A percentile compares a stretch with the other conserved stretches of the same genome.
phyloP scores from a whole-genome alignment of 2,329 filamentous ascomycete genomes.

The Xylaria sp. region DNA sequence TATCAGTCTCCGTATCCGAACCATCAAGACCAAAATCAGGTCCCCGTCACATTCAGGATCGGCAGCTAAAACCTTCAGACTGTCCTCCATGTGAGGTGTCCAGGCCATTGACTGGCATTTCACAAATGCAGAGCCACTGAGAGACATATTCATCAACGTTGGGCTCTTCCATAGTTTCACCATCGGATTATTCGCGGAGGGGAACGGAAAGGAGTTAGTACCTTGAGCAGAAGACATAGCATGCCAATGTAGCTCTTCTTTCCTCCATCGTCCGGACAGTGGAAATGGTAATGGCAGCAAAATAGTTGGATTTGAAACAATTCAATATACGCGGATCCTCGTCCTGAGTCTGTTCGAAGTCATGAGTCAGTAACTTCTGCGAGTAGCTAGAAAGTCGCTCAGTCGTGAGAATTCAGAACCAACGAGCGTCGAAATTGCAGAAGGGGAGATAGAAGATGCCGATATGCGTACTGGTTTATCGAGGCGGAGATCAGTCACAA shows the following conservation, averaged over 20 bases:
- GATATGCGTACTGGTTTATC: slow-evolving; percentile 36
- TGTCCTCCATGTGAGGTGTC: slow-evolving; percentile 65
- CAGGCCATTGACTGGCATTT: slow-evolving; percentile 52
- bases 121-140: slow-evolving; percentile 36
- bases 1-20: slow-evolving; percentile 31
- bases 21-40: slow-evolving; percentile 49
- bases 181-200: neutral
- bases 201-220: slow-evolving; percentile 21
- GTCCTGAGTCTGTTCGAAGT: slow-evolving; percentile 21
- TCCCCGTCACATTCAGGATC: slow-evolving; percentile 56
- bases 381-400: neutral
- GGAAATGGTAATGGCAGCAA: slow-evolving; percentile 17
- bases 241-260: slow-evolving; percentile 39
- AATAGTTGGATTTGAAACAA: slow-evolving; percentile 35
- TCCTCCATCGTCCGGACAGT: slow-evolving; percentile 41
- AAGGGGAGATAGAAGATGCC: neutral
- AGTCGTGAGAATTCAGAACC: too few relatives aligned
- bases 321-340: slow-evolving; percentile 28
- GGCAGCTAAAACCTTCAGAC: slow-evolving; percentile 52
- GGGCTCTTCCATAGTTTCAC: neutral
- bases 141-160: neutral
- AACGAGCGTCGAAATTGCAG: neutral
- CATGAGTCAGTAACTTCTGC: neutral
- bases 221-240: slow-evolving; percentile 38
- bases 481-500: slow-evolving; percentile 55